phyloP scores from a whole-genome alignment of 441 rosid genomes.

The Geranium incanum region DNA sequence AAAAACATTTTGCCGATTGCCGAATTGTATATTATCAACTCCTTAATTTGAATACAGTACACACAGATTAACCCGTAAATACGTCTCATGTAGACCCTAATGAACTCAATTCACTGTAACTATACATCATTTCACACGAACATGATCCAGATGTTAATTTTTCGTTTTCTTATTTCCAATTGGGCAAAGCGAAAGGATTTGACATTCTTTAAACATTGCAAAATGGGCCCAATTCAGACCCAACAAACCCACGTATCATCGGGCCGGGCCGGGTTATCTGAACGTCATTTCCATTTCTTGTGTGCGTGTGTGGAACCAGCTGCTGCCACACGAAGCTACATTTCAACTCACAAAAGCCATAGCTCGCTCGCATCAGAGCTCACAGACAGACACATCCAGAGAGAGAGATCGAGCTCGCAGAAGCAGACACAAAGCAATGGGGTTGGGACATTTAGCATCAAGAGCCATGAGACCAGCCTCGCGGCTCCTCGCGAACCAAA shows the following conservation, averaged over 20 bases:
- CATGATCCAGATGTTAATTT: too few species aligned
- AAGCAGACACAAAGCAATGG: conserved; percentile 40
- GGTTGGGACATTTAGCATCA: conserved; percentile 64
- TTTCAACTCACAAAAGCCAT: not conserved
- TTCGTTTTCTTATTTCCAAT: too few species aligned
- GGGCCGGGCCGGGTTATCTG: not conserved
- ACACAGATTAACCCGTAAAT: not conserved
- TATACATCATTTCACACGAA: too few species aligned
- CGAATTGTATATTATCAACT: too few species aligned
- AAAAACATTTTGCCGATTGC: too few species aligned
- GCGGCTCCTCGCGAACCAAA: conserved; percentile 31
- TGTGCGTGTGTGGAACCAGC: not conserved
- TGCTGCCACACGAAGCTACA: not conserved
- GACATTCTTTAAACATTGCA: not conserved
- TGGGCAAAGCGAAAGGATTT: too few species aligned
- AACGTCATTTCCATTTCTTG: not conserved
- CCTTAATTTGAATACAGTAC: not conserved
- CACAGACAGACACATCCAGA: not conserved
- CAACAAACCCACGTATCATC: not conserved
- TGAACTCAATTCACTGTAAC: too few species aligned
- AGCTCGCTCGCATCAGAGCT: not conserved
- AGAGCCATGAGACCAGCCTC: conserved; percentile 46
- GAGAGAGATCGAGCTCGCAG: not conserved
- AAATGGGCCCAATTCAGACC: not conserved
- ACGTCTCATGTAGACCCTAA: not conserved